Base-by-base conservation (phyloP, 805 yeast genomes). In the Spathaspora arborariae region DNA sequence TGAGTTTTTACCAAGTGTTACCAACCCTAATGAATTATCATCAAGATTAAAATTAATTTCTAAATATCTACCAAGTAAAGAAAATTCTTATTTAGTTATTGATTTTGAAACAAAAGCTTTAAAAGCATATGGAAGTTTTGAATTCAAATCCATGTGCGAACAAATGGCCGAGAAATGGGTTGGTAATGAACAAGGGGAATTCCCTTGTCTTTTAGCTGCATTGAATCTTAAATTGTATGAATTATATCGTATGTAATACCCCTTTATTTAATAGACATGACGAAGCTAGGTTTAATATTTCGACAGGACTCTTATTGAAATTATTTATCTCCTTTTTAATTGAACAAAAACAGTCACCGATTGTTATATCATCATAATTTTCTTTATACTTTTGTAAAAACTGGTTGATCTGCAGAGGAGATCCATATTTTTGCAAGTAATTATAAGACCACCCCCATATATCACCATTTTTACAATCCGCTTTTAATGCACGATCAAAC, bases 131-230 rank as follows among this genome's bases (percentile, higher is more conserved):
- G 76, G 74, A 9, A 58, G 58, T 39, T 64, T 64, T 45, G 75
- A 65, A 35, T 70, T 71, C 54, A 70, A 67, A 48, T 48, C 47
- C 8, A 30, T 65, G 24, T 70, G 72, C 49, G 78, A 78, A 49
- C 75, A 78, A 41, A 69, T 88, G 48, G 74, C 85, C 13, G 64
- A 75, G 8, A 76, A 78, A 48, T 88, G 94, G 90, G 79, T 86
- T 2, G 8, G 5, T n/a, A 70, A 72, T 37, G 85, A 85, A 37
- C 78, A 81, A 52, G 77, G 76, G 22, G 88, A 86, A 53, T 78
- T 88, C 13, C 86, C 94, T 0, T 85, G 95, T 52, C 84, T 89
- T 53, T 66, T 89, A 45, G 82, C 91, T 48, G 88, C 91, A 1
- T 65, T 89, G 50, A 86, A 81, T 38, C 66, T 89, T 45, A 84